Evolutionary conservation across 2,329 filamentous ascomycete genomes (phyloP), one percentile per base, ranked within the genome.

Genomic region (Fusarium annulatum): DNA sequence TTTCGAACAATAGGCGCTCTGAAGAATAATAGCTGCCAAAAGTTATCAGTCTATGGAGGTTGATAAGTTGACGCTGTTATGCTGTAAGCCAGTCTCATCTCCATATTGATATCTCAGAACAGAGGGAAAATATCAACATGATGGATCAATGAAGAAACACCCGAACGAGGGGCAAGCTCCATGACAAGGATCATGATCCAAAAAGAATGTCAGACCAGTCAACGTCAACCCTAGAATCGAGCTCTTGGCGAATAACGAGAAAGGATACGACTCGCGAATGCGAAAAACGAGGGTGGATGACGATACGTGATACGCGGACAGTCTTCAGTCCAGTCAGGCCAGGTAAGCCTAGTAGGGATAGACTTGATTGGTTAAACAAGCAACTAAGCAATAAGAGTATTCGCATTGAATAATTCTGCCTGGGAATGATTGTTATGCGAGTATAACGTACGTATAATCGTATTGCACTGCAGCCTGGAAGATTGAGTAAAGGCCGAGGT

Each of bases 221-320:
- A 53, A 46, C 18, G 30, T 39, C 36, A 42, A 64, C 58, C 16
- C 28, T 46, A n/a, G 34, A 51, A 69, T 36, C 43, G 38, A 46
- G 45, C 15, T 56, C 34, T 52, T 41, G 46, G 66, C 67, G 65
- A 69, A 42, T 52, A 42, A 34, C 34, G 46, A 39, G 23, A 42
- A n/a, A 64, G 58, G 42, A 38, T 51, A 52, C 30, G 64, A 41
- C 43, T 36, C 11, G 43, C 57, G 49, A 55, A 63, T 63, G 46
- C 43, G 14, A 52, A 41, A 23, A 53, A 45, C 60, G 60, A 58
- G 60, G 26, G 46, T 38, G 34, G 36, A 39, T 38, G 39, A 19
- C 18, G 36, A 61, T 61, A 68, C 33, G 12, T 69, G 67, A 69
- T 69, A 58, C 58, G 67, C 67, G 58, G 67, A 58, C 18, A 64